Conservation (phyloP, 2,329 filamentous ascomycete genomes). For the Pseudohalonectria lignicola region DNA sequence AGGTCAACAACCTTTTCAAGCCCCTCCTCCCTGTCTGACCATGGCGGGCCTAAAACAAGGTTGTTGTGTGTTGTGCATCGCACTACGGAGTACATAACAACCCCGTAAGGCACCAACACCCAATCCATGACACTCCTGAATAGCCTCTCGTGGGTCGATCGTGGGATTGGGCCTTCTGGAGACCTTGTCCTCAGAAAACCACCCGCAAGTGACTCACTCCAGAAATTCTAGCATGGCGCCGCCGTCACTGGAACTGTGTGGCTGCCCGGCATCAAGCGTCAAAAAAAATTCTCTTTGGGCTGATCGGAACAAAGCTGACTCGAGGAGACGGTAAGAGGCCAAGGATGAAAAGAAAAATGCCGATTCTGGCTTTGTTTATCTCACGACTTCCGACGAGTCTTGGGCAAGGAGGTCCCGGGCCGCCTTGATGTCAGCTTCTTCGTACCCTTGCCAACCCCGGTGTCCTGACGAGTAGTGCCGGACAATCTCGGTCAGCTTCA, state of each 20-base stretch:
- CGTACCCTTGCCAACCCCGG: slow-evolving; percentile 62
- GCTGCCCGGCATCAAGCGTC: background rate
- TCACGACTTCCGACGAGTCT: slow-evolving; percentile 30
- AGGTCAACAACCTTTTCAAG: too few relatives aligned
- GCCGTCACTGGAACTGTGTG: background rate
- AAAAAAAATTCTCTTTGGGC: too few relatives aligned
- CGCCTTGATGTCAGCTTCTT: slow-evolving; percentile 59
- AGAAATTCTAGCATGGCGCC: background rate
- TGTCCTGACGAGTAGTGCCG: slow-evolving; percentile 49
- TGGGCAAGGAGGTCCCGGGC: slow-evolving; percentile 55
- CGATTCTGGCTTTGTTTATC: slow-evolving; percentile 23
- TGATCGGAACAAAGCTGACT: too few relatives aligned
- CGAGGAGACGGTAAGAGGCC: too few relatives aligned
- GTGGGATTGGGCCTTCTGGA: too few relatives aligned
- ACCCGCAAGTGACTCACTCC: background rate
- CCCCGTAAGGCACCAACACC: too few relatives aligned
- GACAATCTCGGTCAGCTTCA: slow-evolving; percentile 68
- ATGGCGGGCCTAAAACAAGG: too few relatives aligned
- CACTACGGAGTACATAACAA: too few relatives aligned
- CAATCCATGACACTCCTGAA: background rate
- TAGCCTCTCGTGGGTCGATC: background rate
- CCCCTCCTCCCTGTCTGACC: too few relatives aligned
- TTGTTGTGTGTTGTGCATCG: too few relatives aligned
- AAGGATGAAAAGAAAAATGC: too few relatives aligned
- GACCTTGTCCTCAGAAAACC: too few relatives aligned